These are phyloP conservation scores for Globisporangium heterothallicum DNA, from an alignment of 352 stramenopile genomes.

Conservation along the genomic window DNA sequence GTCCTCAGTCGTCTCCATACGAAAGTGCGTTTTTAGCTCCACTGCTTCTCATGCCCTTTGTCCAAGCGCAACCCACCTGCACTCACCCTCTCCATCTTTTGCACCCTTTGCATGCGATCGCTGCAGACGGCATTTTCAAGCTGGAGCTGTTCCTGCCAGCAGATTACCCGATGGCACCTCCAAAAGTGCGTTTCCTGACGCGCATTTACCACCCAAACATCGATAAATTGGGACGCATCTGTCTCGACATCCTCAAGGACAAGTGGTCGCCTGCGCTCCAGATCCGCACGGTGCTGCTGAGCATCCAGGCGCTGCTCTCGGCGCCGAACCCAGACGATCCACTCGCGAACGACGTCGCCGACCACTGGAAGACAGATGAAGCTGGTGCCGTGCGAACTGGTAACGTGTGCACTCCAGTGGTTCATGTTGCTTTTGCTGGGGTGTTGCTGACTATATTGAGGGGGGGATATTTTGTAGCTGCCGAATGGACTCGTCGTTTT, in stretches of 20 bases:
- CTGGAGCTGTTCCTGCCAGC: slow-evolving; percentile 96
- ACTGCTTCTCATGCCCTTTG: background rate
- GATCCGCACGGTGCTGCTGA: slow-evolving; percentile 97
- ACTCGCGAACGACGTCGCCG: slow-evolving; percentile 95
- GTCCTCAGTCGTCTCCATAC: slow-evolving; percentile 94
- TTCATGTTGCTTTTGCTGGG: no score
- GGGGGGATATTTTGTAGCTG: no score
- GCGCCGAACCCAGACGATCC: slow-evolving; percentile 97
- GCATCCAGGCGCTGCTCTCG: slow-evolving; percentile 95
- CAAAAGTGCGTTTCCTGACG: slow-evolving; percentile 96
- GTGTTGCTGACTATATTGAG: background rate
- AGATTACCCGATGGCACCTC: slow-evolving; percentile 97
- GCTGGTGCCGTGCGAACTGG: slow-evolving; percentile 84
- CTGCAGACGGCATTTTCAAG: slow-evolving; percentile 88
- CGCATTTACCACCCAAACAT: slow-evolving; percentile 99
- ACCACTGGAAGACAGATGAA: slow-evolving; percentile 97
- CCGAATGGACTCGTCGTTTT: slow-evolving; percentile 68
- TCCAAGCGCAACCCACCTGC: no score
- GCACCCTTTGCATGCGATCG: background rate
- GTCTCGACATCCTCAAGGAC: slow-evolving; percentile 98
- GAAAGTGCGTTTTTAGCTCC: slow-evolving; percentile 64
- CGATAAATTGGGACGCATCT: slow-evolving; percentile 97
- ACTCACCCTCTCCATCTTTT: no score
- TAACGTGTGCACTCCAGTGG: slow-evolving; percentile 21
- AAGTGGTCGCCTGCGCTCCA: slow-evolving; percentile 98